A percentile compares a stretch with the other conserved stretches of the same genome.
Conservation (phyloP, 495 filamentous ascomycete species). For the Immersiella caudata region DNA sequence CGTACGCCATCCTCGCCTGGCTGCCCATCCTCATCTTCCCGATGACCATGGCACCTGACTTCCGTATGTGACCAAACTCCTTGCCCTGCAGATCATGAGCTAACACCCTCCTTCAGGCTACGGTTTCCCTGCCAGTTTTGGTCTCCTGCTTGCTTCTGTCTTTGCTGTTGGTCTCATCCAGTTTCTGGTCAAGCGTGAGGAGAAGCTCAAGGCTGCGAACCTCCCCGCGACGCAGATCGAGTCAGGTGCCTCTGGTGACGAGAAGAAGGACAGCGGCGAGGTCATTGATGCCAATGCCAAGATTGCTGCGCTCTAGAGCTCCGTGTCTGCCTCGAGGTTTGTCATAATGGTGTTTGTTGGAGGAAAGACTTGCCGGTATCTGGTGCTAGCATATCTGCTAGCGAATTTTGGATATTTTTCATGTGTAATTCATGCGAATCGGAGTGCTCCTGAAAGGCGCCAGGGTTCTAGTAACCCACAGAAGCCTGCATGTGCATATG, state of each 20-base stretch:
- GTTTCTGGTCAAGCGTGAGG: conserved; percentile 28
- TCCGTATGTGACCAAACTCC: conserved; percentile 37
- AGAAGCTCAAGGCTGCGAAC: conserved; percentile 5
- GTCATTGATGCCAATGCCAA: conserved; percentile 13
- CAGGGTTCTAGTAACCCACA: too few relatives aligned
- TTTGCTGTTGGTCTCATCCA: conserved; percentile 30
- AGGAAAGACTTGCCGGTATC: too few relatives aligned
- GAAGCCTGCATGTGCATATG: not conserved
- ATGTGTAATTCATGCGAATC: not conserved
- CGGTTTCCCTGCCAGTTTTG: conserved; percentile 35
- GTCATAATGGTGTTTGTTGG: not conserved
- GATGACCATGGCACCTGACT: conserved; percentile 44
- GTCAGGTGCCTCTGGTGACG: not conserved
- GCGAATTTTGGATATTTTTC: not conserved
- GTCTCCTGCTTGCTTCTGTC: conserved; percentile 32
- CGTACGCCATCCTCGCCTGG: conserved; percentile 54
- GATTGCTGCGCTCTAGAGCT: not conserved
- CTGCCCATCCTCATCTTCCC: conserved; percentile 48
- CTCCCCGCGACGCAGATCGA: not conserved
- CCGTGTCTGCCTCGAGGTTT: not conserved
- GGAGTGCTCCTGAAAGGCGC: not conserved
- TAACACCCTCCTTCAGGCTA: not conserved
- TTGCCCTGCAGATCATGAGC: too few relatives aligned
- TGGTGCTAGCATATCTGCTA: not conserved
- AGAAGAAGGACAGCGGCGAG: conserved; percentile 13